These are phyloP conservation scores for Citrus trifoliata DNA, from an alignment of 345 rosid species.

Conservation along the genomic window DNA sequence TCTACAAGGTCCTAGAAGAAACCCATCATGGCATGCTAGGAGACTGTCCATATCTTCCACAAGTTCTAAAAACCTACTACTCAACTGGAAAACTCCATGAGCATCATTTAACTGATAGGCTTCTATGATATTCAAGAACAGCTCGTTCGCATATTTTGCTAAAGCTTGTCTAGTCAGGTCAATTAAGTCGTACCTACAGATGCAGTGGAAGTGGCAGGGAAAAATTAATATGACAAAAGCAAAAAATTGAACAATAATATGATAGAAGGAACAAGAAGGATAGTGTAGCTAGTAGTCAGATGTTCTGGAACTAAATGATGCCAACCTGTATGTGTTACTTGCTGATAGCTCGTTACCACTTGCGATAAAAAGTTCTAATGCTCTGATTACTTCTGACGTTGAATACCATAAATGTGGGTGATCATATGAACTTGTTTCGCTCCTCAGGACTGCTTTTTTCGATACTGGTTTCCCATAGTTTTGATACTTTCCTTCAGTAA, in stretches of 20 bases:
- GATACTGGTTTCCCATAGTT: slow-evolving; percentile 29
- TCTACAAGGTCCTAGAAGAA: slow-evolving; percentile 75
- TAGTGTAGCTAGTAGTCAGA: background rate
- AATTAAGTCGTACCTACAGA: slow-evolving; percentile 56
- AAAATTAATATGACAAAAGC: background rate
- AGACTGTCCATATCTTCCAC: slow-evolving; percentile 61
- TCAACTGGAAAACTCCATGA: slow-evolving; percentile 27
- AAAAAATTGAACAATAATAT: background rate
- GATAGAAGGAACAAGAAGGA: background rate
- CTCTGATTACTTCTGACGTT: slow-evolving; percentile 51
- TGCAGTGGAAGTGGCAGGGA: background rate
- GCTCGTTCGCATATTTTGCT: slow-evolving; percentile 61
- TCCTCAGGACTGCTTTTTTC: slow-evolving; percentile 28
- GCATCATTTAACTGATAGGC: slow-evolving; percentile 39
- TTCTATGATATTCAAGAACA: slow-evolving; percentile 48
- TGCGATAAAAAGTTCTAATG: slow-evolving; percentile 50
- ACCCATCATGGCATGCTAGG: slow-evolving; percentile 56
- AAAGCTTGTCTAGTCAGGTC: slow-evolving; percentile 70
- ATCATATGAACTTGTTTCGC: slow-evolving; percentile 36
- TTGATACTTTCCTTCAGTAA: slow-evolving; percentile 18
- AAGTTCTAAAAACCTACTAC: slow-evolving; percentile 49
- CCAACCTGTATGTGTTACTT: slow-evolving; percentile 53
- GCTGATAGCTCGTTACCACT: slow-evolving; percentile 45
- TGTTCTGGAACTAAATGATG: slow-evolving; percentile 9
- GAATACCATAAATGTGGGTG: slow-evolving; percentile 73